Evolutionary conservation across 2,329 filamentous ascomycete genomes (phyloP), one percentile per base, ranked within the genome.

Genomic region (Lachnellula suecica): DNA sequence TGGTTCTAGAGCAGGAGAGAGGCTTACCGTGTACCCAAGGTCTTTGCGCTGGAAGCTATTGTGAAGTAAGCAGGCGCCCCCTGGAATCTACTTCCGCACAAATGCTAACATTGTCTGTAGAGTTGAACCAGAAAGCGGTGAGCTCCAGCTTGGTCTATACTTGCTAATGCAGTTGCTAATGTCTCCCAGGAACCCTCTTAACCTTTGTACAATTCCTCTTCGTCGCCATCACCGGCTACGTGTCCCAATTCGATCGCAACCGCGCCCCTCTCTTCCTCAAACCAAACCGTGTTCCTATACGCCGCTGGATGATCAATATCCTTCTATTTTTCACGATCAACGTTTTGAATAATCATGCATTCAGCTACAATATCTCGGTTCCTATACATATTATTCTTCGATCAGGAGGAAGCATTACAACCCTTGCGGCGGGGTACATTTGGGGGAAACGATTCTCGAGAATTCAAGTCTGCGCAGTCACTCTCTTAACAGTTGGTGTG

Each of bases 351-450:
- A 99, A 99, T 65, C 93, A 93, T 77, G 94, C 93, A 6, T 99
- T 99, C 70, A 92, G 91, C 57, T 99, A 97, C 73, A 86, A 91
- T 63, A 97, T 99, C 51, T 96, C 91, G 6, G 91, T 99, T 0
- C 94, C 94, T 1, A 85, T 99, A 44, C 94, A 99, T 68, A 99
- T 99, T 63, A 97, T 99, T 60, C 78, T 99, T 25, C 84, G 94
- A 48, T 97, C 92, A 44, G 96, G 93, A 45, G 94, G 94, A 15
- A 96, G 92, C 63, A 95, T 97, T 57, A 95, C 92, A 4, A 97
- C 94, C 8, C 96, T 99, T 83, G 72, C 86, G 15, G 90, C 93
- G n/a, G 94, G 94, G 3, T 91, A 86, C 65, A 62, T 96, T 13
- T 91, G 87, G 65, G 93, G 93, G 37, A 96, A 93, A 73, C 80